These are phyloP conservation scores for Rhizopogon vinicolor DNA, from an alignment of 768 basidiomycete genomes.

Conservation along the genomic window DNA sequence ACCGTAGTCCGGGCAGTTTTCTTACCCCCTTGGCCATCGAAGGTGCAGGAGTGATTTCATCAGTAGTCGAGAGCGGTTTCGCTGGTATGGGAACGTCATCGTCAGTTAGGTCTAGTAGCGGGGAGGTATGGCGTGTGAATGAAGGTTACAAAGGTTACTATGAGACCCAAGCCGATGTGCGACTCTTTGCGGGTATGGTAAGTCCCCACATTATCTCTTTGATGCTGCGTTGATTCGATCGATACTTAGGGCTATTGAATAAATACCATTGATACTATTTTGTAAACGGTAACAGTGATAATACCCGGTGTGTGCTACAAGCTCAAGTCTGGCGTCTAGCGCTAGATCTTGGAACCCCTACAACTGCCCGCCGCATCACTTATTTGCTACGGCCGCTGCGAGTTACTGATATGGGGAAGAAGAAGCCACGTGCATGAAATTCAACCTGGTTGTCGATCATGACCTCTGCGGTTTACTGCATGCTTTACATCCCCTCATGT, in stretches of 20 bases:
- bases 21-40: background rate
- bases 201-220: slow-evolving; percentile 9
- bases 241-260: background rate
- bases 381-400: background rate
- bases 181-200: slow-evolving; percentile 41
- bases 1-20: background rate
- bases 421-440: background rate
- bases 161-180: slow-evolving; percentile 41
- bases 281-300: background rate
- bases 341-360: background rate
- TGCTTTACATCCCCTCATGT: background rate
- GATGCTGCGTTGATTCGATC: background rate
- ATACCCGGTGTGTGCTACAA: background rate
- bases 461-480: background rate
- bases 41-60: too few relatives aligned
- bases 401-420: background rate
- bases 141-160: slow-evolving; percentile 34
- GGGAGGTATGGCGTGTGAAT: slow-evolving; percentile 24
- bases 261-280: background rate
- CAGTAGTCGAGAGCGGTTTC: too few relatives aligned
- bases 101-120: too few relatives aligned
- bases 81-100: too few relatives aligned
- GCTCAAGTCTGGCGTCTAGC: background rate
- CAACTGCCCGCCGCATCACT: background rate
- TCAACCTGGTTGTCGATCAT: background rate